phyloP scores from a whole-genome alignment of 495 filamentous ascomycete genomes.

The Jackrogersella minutella region DNA sequence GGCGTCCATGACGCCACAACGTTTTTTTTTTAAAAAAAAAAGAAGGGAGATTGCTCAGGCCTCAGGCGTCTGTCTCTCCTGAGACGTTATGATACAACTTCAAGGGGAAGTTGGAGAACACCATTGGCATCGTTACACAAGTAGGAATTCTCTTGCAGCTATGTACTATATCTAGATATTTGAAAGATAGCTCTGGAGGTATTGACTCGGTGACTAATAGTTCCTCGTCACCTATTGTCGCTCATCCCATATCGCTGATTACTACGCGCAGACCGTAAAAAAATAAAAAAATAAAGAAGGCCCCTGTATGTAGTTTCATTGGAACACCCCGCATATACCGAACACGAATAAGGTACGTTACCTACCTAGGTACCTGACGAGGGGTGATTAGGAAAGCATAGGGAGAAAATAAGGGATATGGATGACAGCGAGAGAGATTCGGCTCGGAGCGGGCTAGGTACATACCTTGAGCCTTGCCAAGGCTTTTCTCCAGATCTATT shows the following conservation, averaged over 20 bases:
- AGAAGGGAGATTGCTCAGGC: not conserved
- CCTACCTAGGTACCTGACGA: not conserved
- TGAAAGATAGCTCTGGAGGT: not conserved
- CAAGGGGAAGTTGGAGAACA: conserved; percentile 4
- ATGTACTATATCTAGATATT: not conserved
- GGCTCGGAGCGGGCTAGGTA: conserved; percentile 38
- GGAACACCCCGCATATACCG: conserved; percentile 40
- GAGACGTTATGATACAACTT: conserved; percentile 4
- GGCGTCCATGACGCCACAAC: conserved; percentile 13
- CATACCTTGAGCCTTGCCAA: conserved; percentile 33
- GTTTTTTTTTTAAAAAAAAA: conserved; percentile 10
- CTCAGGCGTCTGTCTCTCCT: not conserved
- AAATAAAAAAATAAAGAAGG: no score
- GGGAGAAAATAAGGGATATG: conserved; percentile 36
- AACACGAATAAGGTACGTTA: conserved; percentile 16
- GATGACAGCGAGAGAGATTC: conserved; percentile 17
- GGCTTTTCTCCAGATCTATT: conserved; percentile 26
- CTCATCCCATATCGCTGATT: conserved; percentile 30
- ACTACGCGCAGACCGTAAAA: conserved; percentile 38
- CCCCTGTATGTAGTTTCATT: conserved; percentile 13
- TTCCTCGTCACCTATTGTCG: conserved; percentile 16
- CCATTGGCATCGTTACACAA: conserved; percentile 18
- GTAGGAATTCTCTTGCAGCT: conserved; percentile 14
- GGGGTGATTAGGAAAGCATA: conserved; percentile 3
- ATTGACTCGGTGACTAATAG: conserved; percentile 31